Conservation (phyloP, 2,329 filamentous ascomycete genomes). For the Aspergillus alliaceus region DNA sequence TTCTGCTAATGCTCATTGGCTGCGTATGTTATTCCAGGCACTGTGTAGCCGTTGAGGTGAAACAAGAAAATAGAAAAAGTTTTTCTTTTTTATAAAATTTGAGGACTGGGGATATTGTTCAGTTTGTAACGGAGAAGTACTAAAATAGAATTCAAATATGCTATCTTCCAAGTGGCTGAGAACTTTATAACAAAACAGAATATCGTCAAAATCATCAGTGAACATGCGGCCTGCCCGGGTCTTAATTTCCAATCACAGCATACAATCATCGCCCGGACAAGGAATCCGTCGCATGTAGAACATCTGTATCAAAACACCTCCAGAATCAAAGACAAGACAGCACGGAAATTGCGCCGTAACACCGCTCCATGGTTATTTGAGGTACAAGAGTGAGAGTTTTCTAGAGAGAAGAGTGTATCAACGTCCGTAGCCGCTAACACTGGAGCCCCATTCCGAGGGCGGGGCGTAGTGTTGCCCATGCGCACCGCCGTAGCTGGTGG, state of each 20-base stretch:
- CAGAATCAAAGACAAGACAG: conserved; percentile 21
- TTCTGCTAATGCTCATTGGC: not conserved
- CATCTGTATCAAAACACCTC: conserved; percentile 5
- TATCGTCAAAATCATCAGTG: conserved; percentile 19
- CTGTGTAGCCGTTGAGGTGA: not conserved
- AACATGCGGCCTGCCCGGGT: conserved; percentile 2
- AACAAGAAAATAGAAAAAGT: too few species aligned
- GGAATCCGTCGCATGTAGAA: conserved; percentile 8
- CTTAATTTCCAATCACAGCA: conserved; percentile 5
- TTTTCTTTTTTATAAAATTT: too few species aligned
- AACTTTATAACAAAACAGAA: not conserved
- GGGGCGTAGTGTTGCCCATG: conserved; percentile 36
- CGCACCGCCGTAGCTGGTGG: conserved; percentile 42
- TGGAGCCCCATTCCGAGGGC: conserved; percentile 24
- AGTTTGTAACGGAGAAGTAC: not conserved
- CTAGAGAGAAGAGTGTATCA: conserved; percentile 10
- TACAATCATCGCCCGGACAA: conserved; percentile 9
- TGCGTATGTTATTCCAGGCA: not conserved
- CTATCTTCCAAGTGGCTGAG: not conserved
- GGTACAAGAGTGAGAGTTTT: conserved; percentile 20
- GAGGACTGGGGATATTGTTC: too few species aligned
- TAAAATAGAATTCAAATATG: not conserved
- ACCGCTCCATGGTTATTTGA: conserved; percentile 32
- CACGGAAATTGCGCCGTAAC: conserved; percentile 26
- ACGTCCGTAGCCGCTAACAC: conserved; percentile 24